A percentile compares a stretch with the other conserved stretches of the same genome.
phyloP scores from a whole-genome alignment of 1,139 yeast genomes.

The Pichia sp. region DNA sequence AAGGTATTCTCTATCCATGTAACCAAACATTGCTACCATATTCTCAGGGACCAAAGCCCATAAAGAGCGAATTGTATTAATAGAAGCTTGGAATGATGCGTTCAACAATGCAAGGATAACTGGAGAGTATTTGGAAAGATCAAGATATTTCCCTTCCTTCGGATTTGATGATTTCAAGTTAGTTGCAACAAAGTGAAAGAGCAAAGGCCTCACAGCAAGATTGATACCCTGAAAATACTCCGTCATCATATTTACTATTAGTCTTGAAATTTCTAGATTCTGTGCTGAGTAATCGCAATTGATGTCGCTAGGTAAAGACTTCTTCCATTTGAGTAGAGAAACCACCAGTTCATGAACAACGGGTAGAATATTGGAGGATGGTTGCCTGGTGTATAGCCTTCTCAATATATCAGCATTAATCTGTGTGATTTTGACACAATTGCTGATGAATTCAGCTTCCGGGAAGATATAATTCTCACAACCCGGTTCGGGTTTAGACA shows the following conservation, averaged over 20 bases:
- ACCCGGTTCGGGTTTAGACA: slow-evolving; percentile 47
- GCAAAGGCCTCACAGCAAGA: slow-evolving; percentile 70
- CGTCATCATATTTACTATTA: slow-evolving; percentile 72
- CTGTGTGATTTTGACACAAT: slow-evolving; percentile 75
- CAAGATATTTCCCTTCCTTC: slow-evolving; percentile 41
- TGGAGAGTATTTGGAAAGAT: slow-evolving; percentile 60
- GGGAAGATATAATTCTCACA: slow-evolving; percentile 71
- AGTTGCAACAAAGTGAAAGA: slow-evolving; percentile 72
- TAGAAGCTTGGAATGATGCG: slow-evolving; percentile 79
- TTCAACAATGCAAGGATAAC: slow-evolving; percentile 63
- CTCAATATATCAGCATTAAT: slow-evolving; percentile 70
- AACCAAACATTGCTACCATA: slow-evolving; percentile 79
- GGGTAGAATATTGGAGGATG: slow-evolving; percentile 66
- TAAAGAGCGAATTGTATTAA: slow-evolving; percentile 65
- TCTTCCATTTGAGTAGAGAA: slow-evolving; percentile 64
- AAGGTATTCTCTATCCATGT: slow-evolving; percentile 82
- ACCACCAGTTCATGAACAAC: slow-evolving; percentile 67
- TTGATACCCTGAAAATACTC: slow-evolving; percentile 85
- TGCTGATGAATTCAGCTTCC: slow-evolving; percentile 70
- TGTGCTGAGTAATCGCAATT: slow-evolving; percentile 55
- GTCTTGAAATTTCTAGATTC: slow-evolving; percentile 53
- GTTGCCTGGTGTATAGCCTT: slow-evolving; percentile 69
- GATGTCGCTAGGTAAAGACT: slow-evolving; percentile 54
- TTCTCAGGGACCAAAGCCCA: slow-evolving; percentile 70
- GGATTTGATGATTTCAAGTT: slow-evolving; percentile 43